phyloP scores from a whole-genome alignment of 1,284 basidiomycete species.

The Tilletia setariae region DNA sequence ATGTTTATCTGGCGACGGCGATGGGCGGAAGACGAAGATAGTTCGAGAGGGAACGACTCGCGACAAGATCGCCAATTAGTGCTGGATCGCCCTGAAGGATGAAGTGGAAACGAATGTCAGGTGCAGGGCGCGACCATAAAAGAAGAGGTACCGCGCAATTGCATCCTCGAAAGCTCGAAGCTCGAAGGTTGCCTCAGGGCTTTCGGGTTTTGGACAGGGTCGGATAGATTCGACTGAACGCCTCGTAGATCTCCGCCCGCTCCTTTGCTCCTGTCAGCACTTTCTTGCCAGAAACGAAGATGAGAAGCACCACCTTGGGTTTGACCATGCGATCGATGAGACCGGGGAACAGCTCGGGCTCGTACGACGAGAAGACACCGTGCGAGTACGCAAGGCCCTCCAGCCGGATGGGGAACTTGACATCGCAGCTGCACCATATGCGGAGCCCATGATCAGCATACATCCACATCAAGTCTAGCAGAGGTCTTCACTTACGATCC shows the following conservation, averaged over 20 bases:
- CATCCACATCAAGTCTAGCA: too few species aligned
- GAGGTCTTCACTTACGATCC: too few species aligned
- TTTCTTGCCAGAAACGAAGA: slow-evolving; percentile 99
- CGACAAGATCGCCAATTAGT: not conserved
- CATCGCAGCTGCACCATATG: slow-evolving; percentile 88
- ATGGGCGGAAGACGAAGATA: not conserved
- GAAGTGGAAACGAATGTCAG: not conserved
- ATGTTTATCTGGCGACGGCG: too few species aligned
- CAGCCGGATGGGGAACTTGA: slow-evolving; percentile 97
- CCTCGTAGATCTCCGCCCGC: slow-evolving; percentile 98
- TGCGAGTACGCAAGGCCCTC: slow-evolving; percentile 97
- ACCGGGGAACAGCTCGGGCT: slow-evolving; percentile 97
- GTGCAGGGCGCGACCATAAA: not conserved
- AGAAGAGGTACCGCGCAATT: not conserved
- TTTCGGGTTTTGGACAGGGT: slow-evolving; percentile 56
- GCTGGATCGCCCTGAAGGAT: not conserved
- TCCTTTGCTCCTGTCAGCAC: too few species aligned
- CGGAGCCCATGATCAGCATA: too few species aligned
- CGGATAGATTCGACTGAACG: slow-evolving; percentile 94
- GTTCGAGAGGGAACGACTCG: not conserved
- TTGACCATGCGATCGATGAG: slow-evolving; percentile 99
- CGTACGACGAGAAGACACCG: slow-evolving; percentile 96
- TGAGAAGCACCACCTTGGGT: slow-evolving; percentile 96
- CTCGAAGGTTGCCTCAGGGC: not conserved
- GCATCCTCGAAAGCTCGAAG: too few species aligned